Evolutionary conservation across 257 asterid genomes (phyloP).

Genomic region (Orobanche coerulescens): DNA sequence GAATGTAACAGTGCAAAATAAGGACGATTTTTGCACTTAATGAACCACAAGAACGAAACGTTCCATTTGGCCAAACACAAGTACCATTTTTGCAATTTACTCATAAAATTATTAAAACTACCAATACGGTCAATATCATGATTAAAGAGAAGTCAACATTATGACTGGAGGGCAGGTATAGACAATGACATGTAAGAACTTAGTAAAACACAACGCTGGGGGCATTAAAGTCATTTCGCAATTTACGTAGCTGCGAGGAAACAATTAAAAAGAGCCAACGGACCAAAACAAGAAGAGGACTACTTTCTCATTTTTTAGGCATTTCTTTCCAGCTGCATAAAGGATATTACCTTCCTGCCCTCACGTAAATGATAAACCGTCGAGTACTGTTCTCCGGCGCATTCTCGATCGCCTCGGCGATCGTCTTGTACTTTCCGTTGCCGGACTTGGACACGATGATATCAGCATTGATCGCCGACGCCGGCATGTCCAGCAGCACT

Average conservation of each 20-base stretch:
- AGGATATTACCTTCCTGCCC: constrained; percentile 71
- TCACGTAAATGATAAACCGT: constrained; percentile 81
- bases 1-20: no score
- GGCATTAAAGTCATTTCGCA: constrained; percentile 20
- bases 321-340: no score
- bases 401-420: constrained; percentile 79
- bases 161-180: not conserved
- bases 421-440: constrained; percentile 71
- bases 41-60: no score
- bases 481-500: constrained; percentile 45
- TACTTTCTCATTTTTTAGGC: no score
- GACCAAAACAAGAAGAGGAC: not conserved
- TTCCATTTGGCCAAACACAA: no score
- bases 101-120: not conserved
- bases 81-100: no score
- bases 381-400: constrained; percentile 63
- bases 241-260: not conserved
- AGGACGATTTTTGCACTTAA: no score
- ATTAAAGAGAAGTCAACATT: constrained; percentile 9
- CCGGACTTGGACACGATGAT: constrained; percentile 66
- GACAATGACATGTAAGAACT: not conserved
- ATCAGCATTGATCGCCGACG: constrained; percentile 48
- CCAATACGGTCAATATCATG: not conserved
- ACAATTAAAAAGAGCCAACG: constrained; percentile 23
- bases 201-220: constrained; percentile 6